Base-by-base conservation (phyloP, 345 rosid species). In the Adansonia digitata region DNA sequence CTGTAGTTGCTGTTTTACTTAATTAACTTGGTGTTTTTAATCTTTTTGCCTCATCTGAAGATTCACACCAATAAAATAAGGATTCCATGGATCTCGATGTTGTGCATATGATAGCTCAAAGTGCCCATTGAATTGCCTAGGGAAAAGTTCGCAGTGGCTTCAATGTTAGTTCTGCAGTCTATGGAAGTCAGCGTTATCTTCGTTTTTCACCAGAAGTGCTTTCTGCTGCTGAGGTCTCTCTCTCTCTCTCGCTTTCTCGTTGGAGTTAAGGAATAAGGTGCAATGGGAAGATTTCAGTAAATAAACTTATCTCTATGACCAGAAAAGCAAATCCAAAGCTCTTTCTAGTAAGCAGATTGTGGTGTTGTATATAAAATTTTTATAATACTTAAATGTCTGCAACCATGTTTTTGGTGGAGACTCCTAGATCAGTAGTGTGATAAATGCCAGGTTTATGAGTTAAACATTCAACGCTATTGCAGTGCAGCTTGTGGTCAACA, bases 61-160 rank as follows among this genome's bases (percentile, higher is more conserved):
- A 81, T 77, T 55, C 70, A 37, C 80, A 67, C 13, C 77, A 71
- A 49, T 79, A 81, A 76, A 79, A 63, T 34, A 80, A 77, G 35
- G 84, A 81, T 56, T 77, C 85, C 48, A 42, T 9, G 20, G 92
- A 81, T 83, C 87, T 93, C 75, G 93, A 90, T 78, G 34, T 84
- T 17, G 92, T 93, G 77, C 99, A 95, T 78, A 85, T 85, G 80
- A 86, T 95, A 49, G 90, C 99, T 71, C 99, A 95, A 87, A 89
- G 87, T 80, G 97, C 99, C 61, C 98, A 95, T 48, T 93, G 98
- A 83, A 86, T 95, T 73, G 97, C 99, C 35, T 98, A 91, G 88
- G 99, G 99, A 72, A 91, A 95, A 82, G 92, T 93, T 67, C 98
- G 99, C 71, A 95, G 99, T 85, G 99, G 99, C 57, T 93, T 93